Conservation (phyloP, 2,329 filamentous ascomycete species). For the Fonsecaea pedrosoi region DNA sequence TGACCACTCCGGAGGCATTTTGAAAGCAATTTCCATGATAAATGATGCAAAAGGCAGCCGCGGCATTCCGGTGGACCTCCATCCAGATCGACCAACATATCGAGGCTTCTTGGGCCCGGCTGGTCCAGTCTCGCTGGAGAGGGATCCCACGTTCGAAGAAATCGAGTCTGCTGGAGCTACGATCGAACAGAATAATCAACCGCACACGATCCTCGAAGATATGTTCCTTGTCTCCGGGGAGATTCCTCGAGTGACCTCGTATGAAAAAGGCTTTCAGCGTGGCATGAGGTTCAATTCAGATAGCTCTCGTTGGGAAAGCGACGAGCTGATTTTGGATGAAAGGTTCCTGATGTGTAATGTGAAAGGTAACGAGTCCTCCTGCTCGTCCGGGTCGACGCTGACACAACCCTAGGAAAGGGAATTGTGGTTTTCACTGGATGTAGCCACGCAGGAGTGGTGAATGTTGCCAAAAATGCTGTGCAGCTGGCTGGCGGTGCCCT, state of each 20-base stretch:
- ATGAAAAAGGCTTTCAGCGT: constrained; percentile 57
- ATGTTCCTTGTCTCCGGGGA: constrained; percentile 62
- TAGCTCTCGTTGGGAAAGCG: constrained; percentile 54
- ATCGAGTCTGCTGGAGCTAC: constrained; percentile 52
- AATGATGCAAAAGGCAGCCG: constrained; percentile 47
- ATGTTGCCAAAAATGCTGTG: constrained; percentile 56
- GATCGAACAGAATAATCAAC: constrained; percentile 48
- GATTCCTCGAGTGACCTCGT: constrained; percentile 58
- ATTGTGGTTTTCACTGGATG: constrained; percentile 64
- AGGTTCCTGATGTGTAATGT: constrained; percentile 61
- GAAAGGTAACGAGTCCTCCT: constrained; percentile 49
- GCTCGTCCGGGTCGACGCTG: neutral
- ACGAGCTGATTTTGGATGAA: constrained; percentile 61
- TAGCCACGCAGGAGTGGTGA: constrained; percentile 63
- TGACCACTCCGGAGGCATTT: constrained; percentile 62
- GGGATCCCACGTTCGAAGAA: constrained; percentile 60
- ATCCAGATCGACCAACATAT: constrained; percentile 60
- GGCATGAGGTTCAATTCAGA: constrained; percentile 53
- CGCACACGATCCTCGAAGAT: constrained; percentile 57
- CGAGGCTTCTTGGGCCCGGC: constrained; percentile 55
- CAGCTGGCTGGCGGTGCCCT: constrained; percentile 47
- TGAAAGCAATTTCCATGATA: constrained; percentile 58
- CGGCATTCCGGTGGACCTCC: constrained; percentile 56
- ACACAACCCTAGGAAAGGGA: constrained; percentile 52
- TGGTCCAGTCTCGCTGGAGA: constrained; percentile 57